Evolutionary conservation across 306 rosid species (phyloP).

Genomic region (Macrotyloma uniflorum): DNA sequence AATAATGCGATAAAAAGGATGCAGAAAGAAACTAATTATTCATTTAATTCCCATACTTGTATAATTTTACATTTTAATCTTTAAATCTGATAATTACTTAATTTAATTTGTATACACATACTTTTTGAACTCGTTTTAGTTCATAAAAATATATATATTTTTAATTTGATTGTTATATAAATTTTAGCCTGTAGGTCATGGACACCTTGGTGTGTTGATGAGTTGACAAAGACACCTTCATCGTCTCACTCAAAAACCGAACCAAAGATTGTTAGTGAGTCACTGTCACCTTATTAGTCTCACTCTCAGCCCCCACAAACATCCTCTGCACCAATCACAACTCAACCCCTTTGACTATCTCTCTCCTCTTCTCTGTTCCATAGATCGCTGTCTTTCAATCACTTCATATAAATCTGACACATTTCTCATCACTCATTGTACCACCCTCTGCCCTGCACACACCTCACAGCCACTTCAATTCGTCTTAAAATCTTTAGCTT

Average conservation of each 20-base stretch:
- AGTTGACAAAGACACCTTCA: background rate
- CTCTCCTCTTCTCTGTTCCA: constrained; percentile 49
- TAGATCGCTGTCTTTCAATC: constrained; percentile 53
- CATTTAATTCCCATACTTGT: no score
- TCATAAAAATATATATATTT: no score
- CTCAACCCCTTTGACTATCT: constrained; percentile 56
- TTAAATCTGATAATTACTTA: no score
- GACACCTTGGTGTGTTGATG: background rate
- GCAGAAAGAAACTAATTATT: no score
- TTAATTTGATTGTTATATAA: no score
- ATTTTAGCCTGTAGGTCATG: background rate
- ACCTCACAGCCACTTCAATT: background rate
- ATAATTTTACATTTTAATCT: no score
- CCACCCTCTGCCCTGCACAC: constrained; percentile 31
- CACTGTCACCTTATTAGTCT: background rate
- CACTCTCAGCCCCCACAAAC: constrained; percentile 48
- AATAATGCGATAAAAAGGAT: no score
- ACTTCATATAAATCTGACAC: constrained; percentile 36
- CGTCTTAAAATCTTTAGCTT: constrained; percentile 5
- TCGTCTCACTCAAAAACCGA: background rate
- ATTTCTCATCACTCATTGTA: constrained; percentile 38
- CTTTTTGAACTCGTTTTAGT: no score
- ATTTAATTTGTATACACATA: no score
- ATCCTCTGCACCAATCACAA: constrained; percentile 75
- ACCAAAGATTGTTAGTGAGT: background rate